phyloP scores from a whole-genome alignment of 768 basidiomycete genomes.

The Russula earlei region DNA sequence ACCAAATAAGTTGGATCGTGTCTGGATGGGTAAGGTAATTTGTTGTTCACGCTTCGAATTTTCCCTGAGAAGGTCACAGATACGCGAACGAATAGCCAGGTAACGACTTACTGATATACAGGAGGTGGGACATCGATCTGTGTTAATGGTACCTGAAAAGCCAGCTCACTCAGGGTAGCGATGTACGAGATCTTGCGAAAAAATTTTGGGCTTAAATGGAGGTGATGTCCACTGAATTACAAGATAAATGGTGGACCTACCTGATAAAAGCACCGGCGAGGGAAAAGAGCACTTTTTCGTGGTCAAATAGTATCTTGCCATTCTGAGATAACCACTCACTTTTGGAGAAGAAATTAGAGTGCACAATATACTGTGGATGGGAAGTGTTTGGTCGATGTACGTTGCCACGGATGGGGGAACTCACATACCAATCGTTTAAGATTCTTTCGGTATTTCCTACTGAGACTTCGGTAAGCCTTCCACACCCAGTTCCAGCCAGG shows the following conservation, averaged over 20 bases:
- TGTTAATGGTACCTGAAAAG: slow-evolving; percentile 67
- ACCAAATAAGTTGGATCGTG: slow-evolving; percentile 61
- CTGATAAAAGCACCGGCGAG: slow-evolving; percentile 82
- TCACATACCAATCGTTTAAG: slow-evolving; percentile 64
- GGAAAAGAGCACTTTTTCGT: slow-evolving; percentile 68
- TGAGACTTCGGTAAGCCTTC: slow-evolving; percentile 78
- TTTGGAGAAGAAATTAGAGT: slow-evolving; percentile 81
- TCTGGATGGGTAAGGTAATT: slow-evolving; percentile 55
- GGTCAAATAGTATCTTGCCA: slow-evolving; percentile 7
- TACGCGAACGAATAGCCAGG: not conserved
- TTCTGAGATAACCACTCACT: slow-evolving; percentile 35
- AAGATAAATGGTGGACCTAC: slow-evolving; percentile 28
- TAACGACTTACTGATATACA: slow-evolving; percentile 60
- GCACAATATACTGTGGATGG: slow-evolving; percentile 61
- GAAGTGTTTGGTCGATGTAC: slow-evolving; percentile 6
- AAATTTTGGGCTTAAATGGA: slow-evolving; percentile 65
- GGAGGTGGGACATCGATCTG: slow-evolving; percentile 81
- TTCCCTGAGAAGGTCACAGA: slow-evolving; percentile 40
- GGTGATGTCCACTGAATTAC: not conserved
- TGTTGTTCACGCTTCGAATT: slow-evolving; percentile 66
- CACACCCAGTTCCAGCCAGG: slow-evolving; percentile 89
- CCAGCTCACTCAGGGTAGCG: slow-evolving; percentile 68
- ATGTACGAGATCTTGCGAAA: slow-evolving; percentile 77
- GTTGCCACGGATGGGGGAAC: not conserved
- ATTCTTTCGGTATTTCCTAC: slow-evolving; percentile 81